Percentiles rank a stretch among this genome's conserved stretches.
Evolutionary conservation across 129 eudicot genomes (phyloP).

Genomic region (Chrysanthemum lavandulifolium): DNA sequence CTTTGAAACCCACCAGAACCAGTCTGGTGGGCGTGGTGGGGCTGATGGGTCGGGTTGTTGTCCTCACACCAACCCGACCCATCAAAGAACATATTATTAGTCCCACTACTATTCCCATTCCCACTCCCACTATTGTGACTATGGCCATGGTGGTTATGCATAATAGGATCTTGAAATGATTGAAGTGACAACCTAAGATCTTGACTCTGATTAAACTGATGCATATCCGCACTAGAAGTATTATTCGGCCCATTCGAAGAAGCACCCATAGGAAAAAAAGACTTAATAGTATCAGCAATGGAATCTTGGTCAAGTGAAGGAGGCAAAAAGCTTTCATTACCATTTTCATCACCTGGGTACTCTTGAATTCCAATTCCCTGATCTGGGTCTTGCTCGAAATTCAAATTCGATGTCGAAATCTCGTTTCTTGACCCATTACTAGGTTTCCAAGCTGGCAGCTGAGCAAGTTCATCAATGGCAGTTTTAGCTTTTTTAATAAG

Average conservation of each 20-base stretch:
- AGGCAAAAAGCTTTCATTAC: conserved; percentile 61
- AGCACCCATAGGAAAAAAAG: conserved; percentile 90
- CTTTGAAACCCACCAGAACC: conserved; percentile 48
- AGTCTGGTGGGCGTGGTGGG: too few species aligned
- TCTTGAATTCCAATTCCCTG: conserved; percentile 35
- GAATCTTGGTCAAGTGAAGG: conserved; percentile 80
- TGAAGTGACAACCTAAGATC: conserved; percentile 78
- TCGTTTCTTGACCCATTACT: conserved; percentile 18
- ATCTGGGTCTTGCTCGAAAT: conserved; percentile 39
- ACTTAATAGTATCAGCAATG: conserved; percentile 89
- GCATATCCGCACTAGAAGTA: background rate
- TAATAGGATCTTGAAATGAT: conserved; percentile 79
- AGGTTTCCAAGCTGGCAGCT: conserved; percentile 93
- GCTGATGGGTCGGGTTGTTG: conserved; percentile 19
- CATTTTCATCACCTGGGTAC: conserved; percentile 25
- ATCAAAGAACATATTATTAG: conserved; percentile 23
- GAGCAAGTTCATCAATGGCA: conserved; percentile 87
- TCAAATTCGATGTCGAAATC: conserved; percentile 4
- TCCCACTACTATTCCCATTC: background rate
- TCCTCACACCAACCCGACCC: conserved; percentile 39
- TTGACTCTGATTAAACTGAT: conserved; percentile 49
- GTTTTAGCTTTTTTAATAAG: conserved; percentile 78
- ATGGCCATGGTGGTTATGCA: conserved; percentile 49
- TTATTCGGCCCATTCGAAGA: conserved; percentile 31
- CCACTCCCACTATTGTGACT: conserved; percentile 17